phyloP scores from a whole-genome alignment of 2,329 filamentous ascomycete genomes.

The Alternaria angustiovoidea region DNA sequence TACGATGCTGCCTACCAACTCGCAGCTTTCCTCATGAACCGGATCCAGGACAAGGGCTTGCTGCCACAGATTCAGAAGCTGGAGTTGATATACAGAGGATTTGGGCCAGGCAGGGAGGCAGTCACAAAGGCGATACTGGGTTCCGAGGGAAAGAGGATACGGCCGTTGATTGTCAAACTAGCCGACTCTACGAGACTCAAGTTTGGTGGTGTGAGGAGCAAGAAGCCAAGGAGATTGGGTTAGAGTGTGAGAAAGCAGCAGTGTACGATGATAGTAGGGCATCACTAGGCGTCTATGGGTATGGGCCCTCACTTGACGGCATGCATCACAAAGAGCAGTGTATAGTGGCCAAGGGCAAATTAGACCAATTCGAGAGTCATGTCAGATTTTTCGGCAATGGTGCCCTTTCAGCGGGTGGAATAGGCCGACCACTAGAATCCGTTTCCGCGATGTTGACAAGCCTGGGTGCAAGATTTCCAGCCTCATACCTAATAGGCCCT shows the following conservation, averaged over 20 bases:
- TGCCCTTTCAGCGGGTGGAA: conserved; percentile 57
- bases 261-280: neutral
- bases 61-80: conserved; percentile 77
- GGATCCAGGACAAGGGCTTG: conserved; percentile 83
- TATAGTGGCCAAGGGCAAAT: conserved; percentile 4
- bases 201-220: conserved; percentile 92
- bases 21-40: conserved; percentile 80
- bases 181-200: conserved; percentile 90
- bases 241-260: conserved; percentile 40
- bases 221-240: conserved; percentile 81
- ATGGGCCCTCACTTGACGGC: neutral
- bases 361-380: conserved; percentile 32
- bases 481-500: conserved; percentile 40
- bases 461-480: conserved; percentile 44
- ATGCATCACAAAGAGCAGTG: conserved; percentile 7
- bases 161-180: conserved; percentile 78
- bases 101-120: conserved; percentile 86
- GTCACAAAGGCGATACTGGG: conserved; percentile 89
- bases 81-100: conserved; percentile 84
- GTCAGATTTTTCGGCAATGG: conserved; percentile 52
- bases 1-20: conserved; percentile 96
- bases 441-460: conserved; percentile 51
- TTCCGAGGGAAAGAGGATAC: conserved; percentile 78
- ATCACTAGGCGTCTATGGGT: too few relatives aligned
- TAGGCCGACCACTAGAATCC: conserved; percentile 53